Base-by-base conservation (phyloP, 106 monocot genomes). In the Dendrobium huoshanense region DNA sequence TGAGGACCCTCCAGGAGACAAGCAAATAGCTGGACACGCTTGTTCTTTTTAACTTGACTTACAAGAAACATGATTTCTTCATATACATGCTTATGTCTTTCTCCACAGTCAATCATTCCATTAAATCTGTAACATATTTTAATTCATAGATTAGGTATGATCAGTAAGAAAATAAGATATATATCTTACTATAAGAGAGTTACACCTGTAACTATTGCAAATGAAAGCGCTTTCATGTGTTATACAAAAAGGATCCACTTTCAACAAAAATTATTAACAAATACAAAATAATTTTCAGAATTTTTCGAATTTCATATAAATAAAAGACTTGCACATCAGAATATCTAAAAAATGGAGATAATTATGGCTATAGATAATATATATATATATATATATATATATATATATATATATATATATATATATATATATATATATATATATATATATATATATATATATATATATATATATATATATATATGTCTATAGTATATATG, bases 91-190 rank as follows among this genome's bases (percentile, higher is more conserved):
- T 81, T 84, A 84, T 94, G 94, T 68, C 84, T 90, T 78, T 88
- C 76, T 55, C 97, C 97, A 81, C 97, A 98, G 25, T 98, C 97
- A 83, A 94, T 88, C 37, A 91, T 92, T 27, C 97, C 97, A 88
- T 94, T 88, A 41, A 98, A 83, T 78, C 97, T 98, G 83, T 29
- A 91, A 73, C 40, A 11, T 51, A 40, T 20, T 65, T 47, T 9
- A 31, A 81, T 42, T 77, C 29, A 70, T 13, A 42, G 2, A 47
- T 47, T 7, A 10, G 10, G 47, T 47, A 1, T 47, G 9, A 47
- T 10, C 47, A 47, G 5, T 47, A 47, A 47, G 10, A 47, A 47
- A 7, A 47, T 47, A 47, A 9, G 7, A 47, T 7, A 47, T 7
- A 47, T 1, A 47, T 47, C 47, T 5, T 47, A 47, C 47, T 47